Evolutionary conservation across 495 filamentous ascomycete genomes (phyloP).

Genomic region (Cercophora samala): DNA sequence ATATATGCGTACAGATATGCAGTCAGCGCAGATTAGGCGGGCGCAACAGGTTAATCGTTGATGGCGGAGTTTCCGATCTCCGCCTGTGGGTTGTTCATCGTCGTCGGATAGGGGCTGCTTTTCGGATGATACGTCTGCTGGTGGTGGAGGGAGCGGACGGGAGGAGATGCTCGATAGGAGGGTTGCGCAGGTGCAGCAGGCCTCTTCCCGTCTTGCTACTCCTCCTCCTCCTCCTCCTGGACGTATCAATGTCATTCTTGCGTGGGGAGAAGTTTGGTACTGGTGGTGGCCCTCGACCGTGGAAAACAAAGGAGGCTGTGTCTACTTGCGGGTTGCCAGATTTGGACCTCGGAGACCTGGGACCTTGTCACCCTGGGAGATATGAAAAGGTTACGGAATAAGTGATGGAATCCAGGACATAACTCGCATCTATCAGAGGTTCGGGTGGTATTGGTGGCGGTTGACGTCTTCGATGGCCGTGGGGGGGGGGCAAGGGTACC

Average conservation of each 20-base stretch:
- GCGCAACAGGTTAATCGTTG: slow-evolving; percentile 60
- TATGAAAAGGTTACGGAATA: neutral
- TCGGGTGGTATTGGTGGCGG: slow-evolving; percentile 6
- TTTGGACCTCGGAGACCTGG: neutral
- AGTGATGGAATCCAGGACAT: neutral
- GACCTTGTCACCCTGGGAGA: too few species aligned
- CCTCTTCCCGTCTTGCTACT: slow-evolving; percentile 34
- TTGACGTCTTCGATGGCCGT: slow-evolving; percentile 12
- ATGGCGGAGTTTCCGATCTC: slow-evolving; percentile 27
- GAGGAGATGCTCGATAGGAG: slow-evolving; percentile 49
- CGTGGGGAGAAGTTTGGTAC: neutral
- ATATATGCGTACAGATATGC: slow-evolving; percentile 52
- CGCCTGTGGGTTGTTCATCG: slow-evolving; percentile 18
- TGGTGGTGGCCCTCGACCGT: neutral
- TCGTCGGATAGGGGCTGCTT: slow-evolving; percentile 51
- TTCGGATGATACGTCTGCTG: slow-evolving; percentile 33
- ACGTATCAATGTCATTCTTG: neutral
- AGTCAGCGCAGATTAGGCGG: slow-evolving; percentile 63
- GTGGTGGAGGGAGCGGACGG: neutral
- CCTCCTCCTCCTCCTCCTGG: neutral
- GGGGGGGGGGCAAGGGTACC: slow-evolving; percentile 7
- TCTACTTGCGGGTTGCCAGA: neutral
- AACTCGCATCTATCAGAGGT: neutral
- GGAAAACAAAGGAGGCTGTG: neutral
- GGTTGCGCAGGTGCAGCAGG: slow-evolving; percentile 65